Evolutionary conservation across 208 protist species (phyloP), one percentile per base, ranked within the genome.

Genomic region (Trypanosoma platydactyli): DNA sequence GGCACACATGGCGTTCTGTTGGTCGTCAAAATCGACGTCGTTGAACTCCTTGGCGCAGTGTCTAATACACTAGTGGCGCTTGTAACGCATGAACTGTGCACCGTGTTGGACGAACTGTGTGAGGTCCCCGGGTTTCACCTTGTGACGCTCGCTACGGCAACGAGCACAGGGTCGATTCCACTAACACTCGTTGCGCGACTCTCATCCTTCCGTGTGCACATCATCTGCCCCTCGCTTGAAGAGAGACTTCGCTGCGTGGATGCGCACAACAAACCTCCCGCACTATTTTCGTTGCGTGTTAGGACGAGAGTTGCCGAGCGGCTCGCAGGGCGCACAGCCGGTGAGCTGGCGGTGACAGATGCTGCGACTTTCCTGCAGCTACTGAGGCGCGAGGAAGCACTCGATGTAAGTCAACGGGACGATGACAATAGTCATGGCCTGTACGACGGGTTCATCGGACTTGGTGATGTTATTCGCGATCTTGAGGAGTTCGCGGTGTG

Each of bases 401-500:
- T 20, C 25, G 27, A 29, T 18, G 1, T 12, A 6, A 55, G 67
- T 62, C 27, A 74, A 61, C 46, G 70, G 44, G 35, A 24, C 13
- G 35, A 56, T 18, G 44, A 24, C n/a, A 48, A 40, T 35, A 1
- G 15, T 1, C 6, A 38, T 51, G 52, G 41, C 20, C 46, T 65
- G 24, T 93, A 86, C 50, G n/a, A 27, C 3, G 73, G 79, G 27
- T 76, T 94, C n/a, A 84, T 89, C 65, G 85, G 80, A 54, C 46
- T 95, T 16, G 62, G 77, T 6, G 74, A 72, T 6, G 73, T 65
- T 20, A 68, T 93, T 11, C 42, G 67, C 49, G 68, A 71, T 27
- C 64, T 95, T 73, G 84, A 92, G 78, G 73, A 83, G 60, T 61
- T 93, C 27, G 65, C 86, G 0, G 82, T 96, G 73, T 94, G 86